Percentiles rank a stretch among this genome's conserved stretches.
These are phyloP conservation scores for Alternaria metachromatica DNA, from an alignment of 2,329 filamentous ascomycete genomes.

Conservation along the genomic window DNA sequence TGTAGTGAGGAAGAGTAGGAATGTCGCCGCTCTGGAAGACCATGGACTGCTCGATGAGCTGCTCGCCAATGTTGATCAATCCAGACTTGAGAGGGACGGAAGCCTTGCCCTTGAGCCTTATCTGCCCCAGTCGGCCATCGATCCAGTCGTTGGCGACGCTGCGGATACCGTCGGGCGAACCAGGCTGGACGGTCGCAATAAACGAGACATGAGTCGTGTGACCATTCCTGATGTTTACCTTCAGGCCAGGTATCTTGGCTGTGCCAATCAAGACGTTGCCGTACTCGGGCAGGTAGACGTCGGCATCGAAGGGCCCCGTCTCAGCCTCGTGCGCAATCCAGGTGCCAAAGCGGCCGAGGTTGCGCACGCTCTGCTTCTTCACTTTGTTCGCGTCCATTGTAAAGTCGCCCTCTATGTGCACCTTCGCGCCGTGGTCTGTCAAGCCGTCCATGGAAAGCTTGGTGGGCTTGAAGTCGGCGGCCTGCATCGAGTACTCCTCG, in stretches of 20 bases:
- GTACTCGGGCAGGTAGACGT: conserved; percentile 84
- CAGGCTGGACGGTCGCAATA: conserved; percentile 75
- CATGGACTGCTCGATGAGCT: conserved; percentile 75
- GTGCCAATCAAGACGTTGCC: conserved; percentile 78
- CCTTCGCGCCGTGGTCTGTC: conserved; percentile 76
- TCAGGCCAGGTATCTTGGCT: conserved; percentile 76
- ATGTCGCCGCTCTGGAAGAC: conserved; percentile 77
- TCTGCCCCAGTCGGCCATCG: conserved; percentile 72
- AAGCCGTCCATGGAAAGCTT: conserved; percentile 86
- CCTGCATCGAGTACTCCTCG: conserved; percentile 85
- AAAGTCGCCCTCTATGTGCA: conserved; percentile 83
- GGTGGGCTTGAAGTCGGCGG: conserved; percentile 80
- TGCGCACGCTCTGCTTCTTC: conserved; percentile 71
- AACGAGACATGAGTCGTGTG: conserved; percentile 80
- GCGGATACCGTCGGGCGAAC: conserved; percentile 77
- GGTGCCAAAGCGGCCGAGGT: conserved; percentile 78
- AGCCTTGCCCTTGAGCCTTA: conserved; percentile 77
- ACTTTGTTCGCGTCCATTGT: conserved; percentile 80
- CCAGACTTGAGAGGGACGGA: conserved; percentile 79
- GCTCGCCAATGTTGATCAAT: conserved; percentile 77
- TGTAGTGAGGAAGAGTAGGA: conserved; percentile 79
- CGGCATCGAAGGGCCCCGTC: conserved; percentile 73
- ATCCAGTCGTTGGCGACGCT: conserved; percentile 88
- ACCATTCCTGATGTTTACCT: conserved; percentile 78
- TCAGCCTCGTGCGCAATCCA: conserved; percentile 81